Evolutionary conservation across 108 stramenopile species (phyloP), one percentile per base, ranked within the genome.

Genomic region (Aureococcus anophagefferens): DNA sequence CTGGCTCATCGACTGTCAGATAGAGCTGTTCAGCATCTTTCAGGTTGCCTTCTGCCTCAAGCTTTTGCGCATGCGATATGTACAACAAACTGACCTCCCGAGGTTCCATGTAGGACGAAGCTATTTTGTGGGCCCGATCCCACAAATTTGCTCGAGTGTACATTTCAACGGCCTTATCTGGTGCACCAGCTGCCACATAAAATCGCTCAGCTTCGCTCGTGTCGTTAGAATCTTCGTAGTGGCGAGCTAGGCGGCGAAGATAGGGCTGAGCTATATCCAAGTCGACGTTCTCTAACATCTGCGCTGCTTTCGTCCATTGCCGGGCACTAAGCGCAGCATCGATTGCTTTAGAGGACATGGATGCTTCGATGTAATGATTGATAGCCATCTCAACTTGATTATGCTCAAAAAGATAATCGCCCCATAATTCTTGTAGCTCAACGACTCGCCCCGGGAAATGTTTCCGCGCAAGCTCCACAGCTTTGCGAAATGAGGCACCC

Each of bases 321-420:
- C 87, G 62, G 14, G 83, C 72, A 63, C 45, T 68, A 7, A 88
- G 73, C 16, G 85, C 85, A 7, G 87, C 87, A 18, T 84, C 76
- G 30, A 88, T 84, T 16, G 87, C 87, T 74, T 86, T 83, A 59
- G 13, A 45, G 65, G 80, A 65, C 14, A 79, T 81, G 62, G 81
- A 73, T 11, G 85, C 87, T 64, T 88, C 85, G 70, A 88, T 84
- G 74, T 73, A 88, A 76, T 88, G 87, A 71, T 84, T 79, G 67
- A 88, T 88, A 30, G 87, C 87, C 77, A 80, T 79, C 46, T 88
- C 87, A 14, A 82, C 46, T 73, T 88, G 81, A 62, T 82, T 83
- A 31, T 65, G 67, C 63, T 28, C 28, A 51, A 85, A 74, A 34
- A 88, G 76, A n/a, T 81, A 80, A 69, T 86, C 85, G 21, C 87